Base-by-base conservation (phyloP, 2,329 filamentous ascomycete genomes). In the Pyrenophora seminiperda region DNA sequence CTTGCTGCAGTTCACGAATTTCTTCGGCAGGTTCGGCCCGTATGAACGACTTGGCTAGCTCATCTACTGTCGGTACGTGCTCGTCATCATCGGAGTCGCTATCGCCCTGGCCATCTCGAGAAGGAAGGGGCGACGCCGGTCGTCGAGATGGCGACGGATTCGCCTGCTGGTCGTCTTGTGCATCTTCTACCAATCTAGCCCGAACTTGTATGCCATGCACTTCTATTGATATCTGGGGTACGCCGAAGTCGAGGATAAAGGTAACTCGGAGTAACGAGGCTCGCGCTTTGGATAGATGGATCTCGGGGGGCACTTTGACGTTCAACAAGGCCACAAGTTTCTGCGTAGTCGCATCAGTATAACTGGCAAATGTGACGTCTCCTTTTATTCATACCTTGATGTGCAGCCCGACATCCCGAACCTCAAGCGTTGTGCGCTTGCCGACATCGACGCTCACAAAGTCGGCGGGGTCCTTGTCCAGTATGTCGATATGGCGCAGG, bases 391-490 rank as follows among this genome's bases (percentile, higher is more conserved):
- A 63, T 78, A 90, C 91, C 79, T 90, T 83, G 52, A 92, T 76
- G 69, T 87, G 88, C 57, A 97, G 77, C 2, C 88, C 90, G 50
- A 97, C 88, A 80, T 97, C 88, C 62, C 87, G 85, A 62, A 97
- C 86, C 73, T 96, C 92, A 36, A 97, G 82, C 1, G 89, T 87
- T 32, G 88, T 94, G 59, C 87, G 87, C 72, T 87, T 86, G 27
- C 94, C 94, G 74, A 90, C 83, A 37, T 86, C 86, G 61, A 97
- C 84, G 62, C 95, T 91, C 56, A 97, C 91, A 54, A 94, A 81
- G 66, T 97, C 89, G 60, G 97, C 78, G 10, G 89, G 87, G 68
- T 95, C 88, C 49, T 90, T 89, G 67, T 97, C 94, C 52, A 99
- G 83, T 47, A 97, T 81, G 62, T 96, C 91, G 51, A 96, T 81